Evolutionary conservation across 441 rosid genomes (phyloP), one percentile per base, ranked within the genome.

Genomic region (Capsella rubella): DNA sequence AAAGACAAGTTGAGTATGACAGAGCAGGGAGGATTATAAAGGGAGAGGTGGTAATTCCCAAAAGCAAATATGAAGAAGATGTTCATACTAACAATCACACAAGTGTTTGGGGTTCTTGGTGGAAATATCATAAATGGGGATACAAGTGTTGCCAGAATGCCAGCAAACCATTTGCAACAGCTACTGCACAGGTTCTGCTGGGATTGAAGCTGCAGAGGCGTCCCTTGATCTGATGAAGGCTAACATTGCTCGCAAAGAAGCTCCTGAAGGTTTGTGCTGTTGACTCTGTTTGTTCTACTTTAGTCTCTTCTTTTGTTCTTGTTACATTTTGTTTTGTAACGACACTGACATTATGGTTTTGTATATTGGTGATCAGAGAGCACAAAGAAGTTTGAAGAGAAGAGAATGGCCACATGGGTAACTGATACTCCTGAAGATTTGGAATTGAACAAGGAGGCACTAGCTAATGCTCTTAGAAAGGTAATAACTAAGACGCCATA

Each of bases 121-220:
- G 46, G 46, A 42, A 42, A 42, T 7, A 42, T 13, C 46, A 42
- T 2, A 15, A 42, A 1, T 42, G 46, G 46, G 46, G 46, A 42
- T 42, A 42, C 14, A 42, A 42, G 14, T 42, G 15, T 42, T 42
- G 46, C 46, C 76, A 76, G 69, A 90, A 89, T 42, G 46, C 46
- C 76, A 76, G 69, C 91, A 89, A 57, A 82, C 82, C 0, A 83
- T 84, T 16, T 81, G 86, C 12, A 89, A 87, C 57, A 84, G 89
- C 67, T 89, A 87, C 25, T 87, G 91, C 76, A 86, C 90, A 8
- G 94, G 94, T 1, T 50, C 84, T 2, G 85, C 91, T 4, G 90
- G 94, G 46, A 83, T 87, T 46, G 91, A 87, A 73, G 94, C 94
- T 69, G 87, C 90, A 2, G 90, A 85, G 62, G 90, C 90, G 35